Percentiles rank a stretch among this genome's conserved stretches.
phyloP scores from a whole-genome alignment of 176 grass and related monocot genomes.

The Zizania latifolia region DNA sequence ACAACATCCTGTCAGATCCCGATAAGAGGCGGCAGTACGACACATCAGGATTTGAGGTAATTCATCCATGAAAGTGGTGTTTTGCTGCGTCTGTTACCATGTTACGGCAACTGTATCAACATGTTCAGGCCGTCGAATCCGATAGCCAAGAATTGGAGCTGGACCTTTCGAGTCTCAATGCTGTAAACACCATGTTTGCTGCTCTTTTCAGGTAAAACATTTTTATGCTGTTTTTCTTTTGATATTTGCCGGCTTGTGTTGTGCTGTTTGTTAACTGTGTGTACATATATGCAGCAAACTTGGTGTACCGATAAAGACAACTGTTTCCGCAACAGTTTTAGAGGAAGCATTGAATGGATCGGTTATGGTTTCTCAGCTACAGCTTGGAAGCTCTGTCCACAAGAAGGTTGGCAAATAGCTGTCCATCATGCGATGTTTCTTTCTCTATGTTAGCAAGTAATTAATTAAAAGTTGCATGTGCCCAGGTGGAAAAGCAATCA shows the following conservation, averaged over 20 bases:
- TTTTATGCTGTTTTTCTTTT: neutral
- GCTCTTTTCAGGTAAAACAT: slow-evolving; percentile 85
- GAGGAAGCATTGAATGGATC: slow-evolving; percentile 94
- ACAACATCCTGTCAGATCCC: slow-evolving; percentile 84
- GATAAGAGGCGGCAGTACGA: slow-evolving; percentile 85
- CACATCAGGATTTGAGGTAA: slow-evolving; percentile 83
- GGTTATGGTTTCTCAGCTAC: slow-evolving; percentile 64
- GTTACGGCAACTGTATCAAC: neutral
- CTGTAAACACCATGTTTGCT: slow-evolving; percentile 94
- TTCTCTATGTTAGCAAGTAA: slow-evolving; percentile 15
- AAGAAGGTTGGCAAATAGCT: slow-evolving; percentile 61
- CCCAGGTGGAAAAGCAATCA: slow-evolving; percentile 92
- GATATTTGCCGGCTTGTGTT: neutral
- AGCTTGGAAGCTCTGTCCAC: slow-evolving; percentile 56
- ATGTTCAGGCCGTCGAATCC: slow-evolving; percentile 67
- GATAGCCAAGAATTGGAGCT: slow-evolving; percentile 97
- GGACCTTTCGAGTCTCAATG: slow-evolving; percentile 90
- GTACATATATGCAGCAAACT: slow-evolving; percentile 59
- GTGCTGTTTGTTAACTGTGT: slow-evolving; percentile 1
- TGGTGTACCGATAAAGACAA: slow-evolving; percentile 97
- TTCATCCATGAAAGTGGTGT: neutral
- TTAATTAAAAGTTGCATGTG: slow-evolving; percentile 34
- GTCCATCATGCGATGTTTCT: slow-evolving; percentile 25
- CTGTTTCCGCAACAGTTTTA: slow-evolving; percentile 89
- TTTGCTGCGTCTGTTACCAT: neutral